phyloP scores from a whole-genome alignment of 1,284 basidiomycete species.

The Cystobasidium pallidum region DNA sequence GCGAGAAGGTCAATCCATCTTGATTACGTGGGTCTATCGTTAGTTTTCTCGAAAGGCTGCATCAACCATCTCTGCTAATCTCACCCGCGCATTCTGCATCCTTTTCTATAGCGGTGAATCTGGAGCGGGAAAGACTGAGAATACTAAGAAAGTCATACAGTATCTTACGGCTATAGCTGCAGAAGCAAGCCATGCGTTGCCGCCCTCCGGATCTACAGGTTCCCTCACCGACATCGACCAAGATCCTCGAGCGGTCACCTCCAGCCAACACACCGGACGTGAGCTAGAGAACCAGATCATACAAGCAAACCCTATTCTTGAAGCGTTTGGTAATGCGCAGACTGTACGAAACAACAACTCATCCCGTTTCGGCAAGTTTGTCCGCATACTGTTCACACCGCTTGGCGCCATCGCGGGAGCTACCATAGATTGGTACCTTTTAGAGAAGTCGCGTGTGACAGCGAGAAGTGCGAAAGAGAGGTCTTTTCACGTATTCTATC shows the following conservation, averaged over 20 bases:
- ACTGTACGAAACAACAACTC: slow-evolving; percentile 99
- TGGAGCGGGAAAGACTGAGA: slow-evolving; percentile 98
- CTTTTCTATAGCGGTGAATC: slow-evolving; percentile 78
- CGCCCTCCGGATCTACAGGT: slow-evolving; percentile 62
- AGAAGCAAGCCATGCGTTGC: slow-evolving; percentile 62
- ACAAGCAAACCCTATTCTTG: slow-evolving; percentile 96
- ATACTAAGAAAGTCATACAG: slow-evolving; percentile 99
- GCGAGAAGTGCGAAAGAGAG: slow-evolving; percentile 85
- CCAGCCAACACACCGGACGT: slow-evolving; percentile 48
- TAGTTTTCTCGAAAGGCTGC: no score
- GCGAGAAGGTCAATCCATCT: slow-evolving; percentile 94
- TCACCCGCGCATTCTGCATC: not conserved
- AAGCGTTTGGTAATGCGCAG: slow-evolving; percentile 98
- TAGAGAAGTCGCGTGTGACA: slow-evolving; percentile 96
- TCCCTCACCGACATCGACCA: slow-evolving; percentile 33
- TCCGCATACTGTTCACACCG: slow-evolving; percentile 91
- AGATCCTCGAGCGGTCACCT: slow-evolving; percentile 57
- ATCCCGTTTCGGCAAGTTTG: slow-evolving; percentile 95
- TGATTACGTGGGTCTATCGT: slow-evolving; percentile 78
- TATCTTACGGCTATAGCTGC: slow-evolving; percentile 97
- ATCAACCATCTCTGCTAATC: no score
- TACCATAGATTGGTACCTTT: slow-evolving; percentile 97
- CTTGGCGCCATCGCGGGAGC: slow-evolving; percentile 95
- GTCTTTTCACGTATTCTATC: slow-evolving; percentile 97
- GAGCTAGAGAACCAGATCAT: slow-evolving; percentile 94